Conservation (phyloP, 2,329 filamentous ascomycete species). For the Talaromyces albobiverticillius region DNA sequence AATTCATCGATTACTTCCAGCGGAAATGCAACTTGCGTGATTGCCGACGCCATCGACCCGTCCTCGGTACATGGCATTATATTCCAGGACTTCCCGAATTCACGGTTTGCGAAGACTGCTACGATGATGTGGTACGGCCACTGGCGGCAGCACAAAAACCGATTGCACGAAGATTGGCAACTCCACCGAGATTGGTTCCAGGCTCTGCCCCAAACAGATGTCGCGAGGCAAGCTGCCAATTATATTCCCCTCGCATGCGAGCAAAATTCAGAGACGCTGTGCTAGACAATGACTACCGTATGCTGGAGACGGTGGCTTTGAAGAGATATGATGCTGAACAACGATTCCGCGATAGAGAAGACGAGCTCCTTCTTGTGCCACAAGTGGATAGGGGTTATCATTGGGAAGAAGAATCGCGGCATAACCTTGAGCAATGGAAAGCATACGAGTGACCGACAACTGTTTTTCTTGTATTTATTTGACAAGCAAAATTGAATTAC, state of each 20-base stretch:
- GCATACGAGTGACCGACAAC: constrained; percentile 44
- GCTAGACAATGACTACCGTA: constrained; percentile 62
- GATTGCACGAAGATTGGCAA: constrained; percentile 65
- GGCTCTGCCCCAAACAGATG: constrained; percentile 39
- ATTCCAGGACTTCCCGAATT: constrained; percentile 74
- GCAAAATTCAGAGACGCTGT: constrained; percentile 67
- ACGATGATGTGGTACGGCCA: constrained; percentile 73
- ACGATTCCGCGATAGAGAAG: constrained; percentile 57
- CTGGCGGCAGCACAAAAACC: constrained; percentile 53
- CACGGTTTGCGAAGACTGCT: constrained; percentile 85
- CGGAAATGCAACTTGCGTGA: constrained; percentile 58
- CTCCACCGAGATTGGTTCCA: constrained; percentile 57
- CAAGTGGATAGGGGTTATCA: constrained; percentile 61
- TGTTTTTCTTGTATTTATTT: neutral
- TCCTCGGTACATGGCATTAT: constrained; percentile 71
- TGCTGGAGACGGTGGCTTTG: constrained; percentile 62
- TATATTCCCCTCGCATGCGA: constrained; percentile 80
- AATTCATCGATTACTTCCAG: constrained; percentile 63
- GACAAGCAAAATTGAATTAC: neutral
- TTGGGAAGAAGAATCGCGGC: constrained; percentile 45
- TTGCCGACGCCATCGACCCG: constrained; percentile 63
- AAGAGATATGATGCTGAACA: constrained; percentile 57
- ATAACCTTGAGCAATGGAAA: constrained; percentile 52
- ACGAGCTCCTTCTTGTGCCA: constrained; percentile 45
- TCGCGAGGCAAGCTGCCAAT: constrained; percentile 61